Evolutionary conservation across 768 basidiomycete species (phyloP), one percentile per base, ranked within the genome.

Genomic region (Agaricus subrufescens): DNA sequence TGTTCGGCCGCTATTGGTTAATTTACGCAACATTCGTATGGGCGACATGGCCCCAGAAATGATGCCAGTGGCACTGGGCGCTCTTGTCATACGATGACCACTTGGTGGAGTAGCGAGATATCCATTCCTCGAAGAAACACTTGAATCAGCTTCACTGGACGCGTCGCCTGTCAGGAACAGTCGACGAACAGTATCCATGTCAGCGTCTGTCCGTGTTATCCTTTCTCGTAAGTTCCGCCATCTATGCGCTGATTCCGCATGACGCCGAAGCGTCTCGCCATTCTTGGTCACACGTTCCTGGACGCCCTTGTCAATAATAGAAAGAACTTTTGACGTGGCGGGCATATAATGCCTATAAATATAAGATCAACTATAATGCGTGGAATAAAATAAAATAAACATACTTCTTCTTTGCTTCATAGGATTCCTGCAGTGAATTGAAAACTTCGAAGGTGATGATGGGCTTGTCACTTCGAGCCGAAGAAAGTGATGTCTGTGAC

Each of bases 221-320:
- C 91, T 83, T 53, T 93, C 90, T 59, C 81, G 81, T 34, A 97
- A 74, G 61, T 80, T 85, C 58, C 81, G 80, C 94, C 94, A 97
- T 48, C 92, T 80, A 61, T 89, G 84, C 19, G 87, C 88, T 59
- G 92, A 92, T 64, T 97, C 95, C 2, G 89, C 88, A 67, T 92
- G 91, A 62, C 93, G 78, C 58, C 95, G 81, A 48, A 98, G 72
- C 34, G 93, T 93, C 73, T 98, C 96, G 1, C 96, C 96, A 60
- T 98, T 98, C 81, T 94, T 95, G 23, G 95, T 98, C 4, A 94
- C 87, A 54, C 95, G 84, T 60, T 97, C 94, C 55, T 84, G 83
- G 29, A 98, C 89, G 26, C 94, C 94, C 70, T 93, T 97, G 68
- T 94, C 93, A 63, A 98, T 89, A 63, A 97, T 94, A 26, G 89